Base-by-base conservation (phyloP, 2,329 filamentous ascomycete species). In the Hypoxylon sp. region DNA sequence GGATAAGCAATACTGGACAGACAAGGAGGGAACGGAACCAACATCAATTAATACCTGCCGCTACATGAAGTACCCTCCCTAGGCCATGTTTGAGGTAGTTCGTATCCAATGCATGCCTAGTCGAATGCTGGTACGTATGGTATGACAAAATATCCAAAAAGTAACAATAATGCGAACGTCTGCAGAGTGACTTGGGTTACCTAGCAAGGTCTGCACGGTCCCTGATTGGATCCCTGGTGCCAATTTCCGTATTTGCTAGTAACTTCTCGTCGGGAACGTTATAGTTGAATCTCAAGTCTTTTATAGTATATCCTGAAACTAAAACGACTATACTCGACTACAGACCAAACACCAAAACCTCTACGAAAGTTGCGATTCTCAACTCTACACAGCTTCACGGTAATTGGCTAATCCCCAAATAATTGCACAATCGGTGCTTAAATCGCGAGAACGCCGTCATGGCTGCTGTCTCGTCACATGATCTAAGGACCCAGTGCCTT, bases 381-480 rank as follows among this genome's bases (percentile, higher is more conserved):
- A 58, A 53, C 63, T 67, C 53, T 63, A 55, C 32, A 45, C 34
- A 65, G 52, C 60, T 60, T 49, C 43, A 38, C 21, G 48, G 56
- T 70, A 66, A 74, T 70, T 71, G 60, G 72, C 64, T 63, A 62
- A 72, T 64, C 71, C 71, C 74, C 68, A 72, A 58, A 46, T 43
- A 59, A 56, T 56, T 34, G 52, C 58, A 38, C 56, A 64, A 53
- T 62, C 56, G 68, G 63, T 63, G 67, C 38, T 59, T 61, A 56
- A 58, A 21, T 43, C 10, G 63, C 17, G 43, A 45, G 60, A 62
- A 41, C 62, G 63, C 66, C 70, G 71, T 56, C 61, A 65, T 66
- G 65, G 68, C 49, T 59, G 49, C 38, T 60, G 36, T 32, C 61
- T 50, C 48, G 72, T 75, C 74, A 76, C 74, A 75, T 75, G 73